These are phyloP conservation scores for Mortierella alpina DNA, from an alignment of 192 early-diverging fungal genomes.

Conservation along the genomic window DNA sequence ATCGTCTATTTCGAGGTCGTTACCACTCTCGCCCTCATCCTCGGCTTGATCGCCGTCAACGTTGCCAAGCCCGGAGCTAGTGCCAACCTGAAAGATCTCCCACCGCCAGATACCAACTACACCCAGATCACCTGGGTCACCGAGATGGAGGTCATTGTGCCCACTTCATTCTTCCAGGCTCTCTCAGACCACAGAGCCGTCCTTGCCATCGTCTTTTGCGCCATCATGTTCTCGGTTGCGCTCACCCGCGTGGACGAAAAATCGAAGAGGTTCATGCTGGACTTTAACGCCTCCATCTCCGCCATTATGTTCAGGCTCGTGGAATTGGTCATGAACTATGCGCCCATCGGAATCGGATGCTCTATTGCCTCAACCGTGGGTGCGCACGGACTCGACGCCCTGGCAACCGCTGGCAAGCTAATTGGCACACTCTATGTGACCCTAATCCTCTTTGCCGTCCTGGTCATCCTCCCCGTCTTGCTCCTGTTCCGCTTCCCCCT, in stretches of 20 bases:
- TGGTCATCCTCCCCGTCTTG: constrained; percentile 67
- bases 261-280: constrained; percentile 59
- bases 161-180: constrained; percentile 70
- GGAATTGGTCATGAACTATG: constrained; percentile 68
- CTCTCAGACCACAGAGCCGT: constrained; percentile 43
- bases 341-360: constrained; percentile 73
- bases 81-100: constrained; percentile 25
- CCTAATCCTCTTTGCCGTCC: constrained; percentile 63
- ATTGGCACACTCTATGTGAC: constrained; percentile 68
- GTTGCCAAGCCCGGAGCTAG: constrained; percentile 68
- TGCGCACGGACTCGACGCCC: constrained; percentile 62
- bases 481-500: constrained; percentile 64
- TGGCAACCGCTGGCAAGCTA: constrained; percentile 69
- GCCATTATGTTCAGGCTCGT: constrained; percentile 70
- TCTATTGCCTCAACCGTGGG: constrained; percentile 71
- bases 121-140: constrained; percentile 58
- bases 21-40: constrained; percentile 67
- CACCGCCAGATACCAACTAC: constrained; percentile 1
- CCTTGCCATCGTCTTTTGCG: constrained; percentile 71
- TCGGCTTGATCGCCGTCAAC: constrained; percentile 73
- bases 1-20: constrained; percentile 73
- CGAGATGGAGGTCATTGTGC: constrained; percentile 68
- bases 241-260: constrained; percentile 54
- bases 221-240: constrained; percentile 70
- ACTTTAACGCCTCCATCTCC: constrained; percentile 63